Evolutionary conservation across 2,329 filamentous ascomycete genomes (phyloP), one percentile per base, ranked within the genome.

Genomic region (Neopestalotiopsis rosae): DNA sequence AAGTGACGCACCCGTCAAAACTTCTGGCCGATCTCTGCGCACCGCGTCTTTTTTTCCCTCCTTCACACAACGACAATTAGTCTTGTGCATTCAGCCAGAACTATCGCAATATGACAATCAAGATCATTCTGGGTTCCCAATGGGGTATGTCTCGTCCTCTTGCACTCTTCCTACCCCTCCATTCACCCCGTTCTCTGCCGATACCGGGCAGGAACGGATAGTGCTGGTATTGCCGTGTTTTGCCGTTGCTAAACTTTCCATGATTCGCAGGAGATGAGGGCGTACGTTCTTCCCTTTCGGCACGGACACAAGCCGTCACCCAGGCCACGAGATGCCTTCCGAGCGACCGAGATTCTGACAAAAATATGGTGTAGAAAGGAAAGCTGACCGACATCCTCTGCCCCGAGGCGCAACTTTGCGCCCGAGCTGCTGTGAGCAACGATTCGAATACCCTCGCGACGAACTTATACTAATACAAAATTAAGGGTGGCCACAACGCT

Each of bases 351-450:
- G 10, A 17, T 14, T 49, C 62, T 65, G 40, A 65, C 42, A 7
- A 20, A 30, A 56, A n/a, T 20, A 52, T 49, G 38, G 34, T 65
- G 34, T 52, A 65, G 62, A 61, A 63, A 38, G 64, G 65, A 57
- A 69, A 58, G 28, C 64, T 66, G 10, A 58, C 64, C 24, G 45
- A 58, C 40, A 66, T 61, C 10, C 59, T 68, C 17, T 4, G 7
- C 12, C 28, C 30, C 32, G 30, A 61, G 3, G 38, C 56, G 4
- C 56, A 61, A 61, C 14, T 61, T 28, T 67, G 64, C 65, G 67
- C 69, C n/a, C 57, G 69, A 65, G 69, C 69, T 40, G 69, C 69
- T 63, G 68, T 63, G 45, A 52, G 68, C 59, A 28, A 38, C 40
- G 20, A 62, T 5, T 20, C 42, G 28, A 57, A 40, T 28, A 28